Evolutionary conservation across 305 asterid species (phyloP).

Genomic region (Solanum aculeatissimum): DNA sequence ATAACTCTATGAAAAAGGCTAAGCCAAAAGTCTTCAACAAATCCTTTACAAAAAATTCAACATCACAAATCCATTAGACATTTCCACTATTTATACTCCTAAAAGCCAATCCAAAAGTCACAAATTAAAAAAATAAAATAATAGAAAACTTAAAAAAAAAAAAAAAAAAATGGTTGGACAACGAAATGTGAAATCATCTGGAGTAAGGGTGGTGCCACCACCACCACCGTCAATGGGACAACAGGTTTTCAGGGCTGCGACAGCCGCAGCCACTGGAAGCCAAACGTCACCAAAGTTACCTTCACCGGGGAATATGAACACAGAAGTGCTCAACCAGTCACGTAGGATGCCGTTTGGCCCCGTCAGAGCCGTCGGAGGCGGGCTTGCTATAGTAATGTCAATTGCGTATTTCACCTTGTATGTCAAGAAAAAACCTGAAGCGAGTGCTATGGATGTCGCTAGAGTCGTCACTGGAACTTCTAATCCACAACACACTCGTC

Average conservation of each 20-base stretch:
- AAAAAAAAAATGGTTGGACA: neutral
- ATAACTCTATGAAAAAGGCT: neutral
- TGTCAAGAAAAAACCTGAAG: constrained; percentile 62
- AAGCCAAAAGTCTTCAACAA: neutral
- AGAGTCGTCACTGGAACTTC: constrained; percentile 49
- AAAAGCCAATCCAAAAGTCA: neutral
- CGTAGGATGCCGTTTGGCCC: constrained; percentile 34
- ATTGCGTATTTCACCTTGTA: constrained; percentile 52
- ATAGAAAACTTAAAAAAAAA: neutral
- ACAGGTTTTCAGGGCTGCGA: constrained; percentile 8
- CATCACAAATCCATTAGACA: neutral
- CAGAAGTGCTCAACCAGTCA: constrained; percentile 60
- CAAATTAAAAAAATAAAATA: neutral
- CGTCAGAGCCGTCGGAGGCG: constrained; percentile 29
- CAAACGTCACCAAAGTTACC: constrained; percentile 40
- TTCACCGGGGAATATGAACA: constrained; percentile 23
- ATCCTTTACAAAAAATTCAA: neutral
- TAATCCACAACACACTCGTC: constrained; percentile 33
- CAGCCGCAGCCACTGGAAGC: constrained; percentile 21
- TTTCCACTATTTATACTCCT: neutral
- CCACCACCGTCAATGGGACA: neutral
- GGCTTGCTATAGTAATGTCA: constrained; percentile 25
- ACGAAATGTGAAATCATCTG: neutral
- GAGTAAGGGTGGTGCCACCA: neutral
- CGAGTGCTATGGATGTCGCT: constrained; percentile 70